Percentiles rank a stretch among this genome's conserved stretches.
Conservation (phyloP, 2,329 filamentous ascomycete genomes). For the Fusarium sp. region DNA sequence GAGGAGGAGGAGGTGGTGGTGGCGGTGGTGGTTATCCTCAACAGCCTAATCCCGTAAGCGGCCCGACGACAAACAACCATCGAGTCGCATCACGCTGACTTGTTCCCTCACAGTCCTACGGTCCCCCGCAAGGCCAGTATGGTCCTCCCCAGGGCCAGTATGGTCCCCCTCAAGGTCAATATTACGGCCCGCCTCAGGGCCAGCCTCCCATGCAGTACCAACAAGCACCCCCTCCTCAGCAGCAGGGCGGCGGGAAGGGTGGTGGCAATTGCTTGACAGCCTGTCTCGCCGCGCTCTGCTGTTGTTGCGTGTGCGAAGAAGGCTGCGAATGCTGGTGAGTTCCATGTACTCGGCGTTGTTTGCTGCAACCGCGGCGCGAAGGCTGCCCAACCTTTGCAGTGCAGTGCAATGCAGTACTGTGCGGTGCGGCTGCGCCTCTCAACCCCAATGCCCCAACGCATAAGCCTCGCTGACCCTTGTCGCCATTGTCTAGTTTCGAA, state of each 20-base stretch:
- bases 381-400: not conserved
- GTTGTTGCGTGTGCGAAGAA: conserved; percentile 62
- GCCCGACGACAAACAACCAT: not conserved
- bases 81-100: conserved; percentile 28
- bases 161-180: conserved; percentile 42
- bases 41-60: conserved; percentile 53
- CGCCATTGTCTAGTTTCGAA: conserved; percentile 45
- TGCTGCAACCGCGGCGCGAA: conserved; percentile 16
- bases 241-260: conserved; percentile 48
- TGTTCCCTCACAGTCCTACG: conserved; percentile 41
- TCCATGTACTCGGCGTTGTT: not conserved
- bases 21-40: conserved; percentile 49
- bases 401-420: too few relatives aligned
- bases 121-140: conserved; percentile 43
- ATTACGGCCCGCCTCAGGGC: conserved; percentile 48
- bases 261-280: conserved; percentile 57
- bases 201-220: conserved; percentile 58
- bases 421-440: not conserved
- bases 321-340: conserved; percentile 61
- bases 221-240: conserved; percentile 49
- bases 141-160: conserved; percentile 46
- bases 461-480: conserved; percentile 4
- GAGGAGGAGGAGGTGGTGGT: conserved; percentile 37
- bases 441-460: not conserved
- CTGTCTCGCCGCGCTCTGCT: conserved; percentile 61